A percentile compares a stretch with the other conserved stretches of the same genome.
Evolutionary conservation across 2,329 filamentous ascomycete genomes (phyloP).

Genomic region (Ceratocystis variospora): DNA sequence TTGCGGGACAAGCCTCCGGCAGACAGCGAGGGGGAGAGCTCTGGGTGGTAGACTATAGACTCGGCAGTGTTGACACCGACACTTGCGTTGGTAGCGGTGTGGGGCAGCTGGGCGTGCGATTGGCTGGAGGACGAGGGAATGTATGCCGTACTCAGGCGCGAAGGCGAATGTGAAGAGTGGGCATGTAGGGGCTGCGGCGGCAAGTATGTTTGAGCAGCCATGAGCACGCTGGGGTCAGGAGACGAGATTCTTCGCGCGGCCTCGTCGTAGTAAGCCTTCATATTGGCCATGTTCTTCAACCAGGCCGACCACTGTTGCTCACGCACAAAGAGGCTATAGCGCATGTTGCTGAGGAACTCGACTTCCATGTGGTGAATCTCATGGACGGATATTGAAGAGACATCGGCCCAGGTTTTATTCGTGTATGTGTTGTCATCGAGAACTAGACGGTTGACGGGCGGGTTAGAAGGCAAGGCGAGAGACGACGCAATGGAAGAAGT

Average conservation of each 20-base stretch:
- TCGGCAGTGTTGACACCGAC: background rate
- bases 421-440: conserved; percentile 98
- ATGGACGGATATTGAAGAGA: conserved; percentile 81
- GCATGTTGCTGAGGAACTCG: conserved; percentile 98
- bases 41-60: conserved; percentile 6
- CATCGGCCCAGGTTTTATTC: conserved; percentile 98
- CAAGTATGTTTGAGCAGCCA: background rate
- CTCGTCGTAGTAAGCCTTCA: conserved; percentile 64
- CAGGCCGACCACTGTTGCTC: conserved; percentile 76
- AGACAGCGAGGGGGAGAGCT: conserved; percentile 13
- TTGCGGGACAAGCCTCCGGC: conserved; percentile 19
- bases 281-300: conserved; percentile 70
- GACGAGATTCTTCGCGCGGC: conserved; percentile 40
- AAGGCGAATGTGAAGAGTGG: conserved; percentile 15
- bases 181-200: conserved; percentile 6
- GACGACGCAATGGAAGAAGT: background rate
- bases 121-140: background rate
- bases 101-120: background rate
- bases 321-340: conserved; percentile 81
- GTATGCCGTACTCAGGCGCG: conserved; percentile 13
- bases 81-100: background rate
- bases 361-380: conserved; percentile 99
- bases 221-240: conserved; percentile 9
- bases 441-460: conserved; percentile 35
- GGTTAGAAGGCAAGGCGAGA: conserved; percentile 2